These are phyloP conservation scores for Penicillium sp. DNA, from an alignment of 2,329 filamentous ascomycete genomes.

Conservation along the genomic window DNA sequence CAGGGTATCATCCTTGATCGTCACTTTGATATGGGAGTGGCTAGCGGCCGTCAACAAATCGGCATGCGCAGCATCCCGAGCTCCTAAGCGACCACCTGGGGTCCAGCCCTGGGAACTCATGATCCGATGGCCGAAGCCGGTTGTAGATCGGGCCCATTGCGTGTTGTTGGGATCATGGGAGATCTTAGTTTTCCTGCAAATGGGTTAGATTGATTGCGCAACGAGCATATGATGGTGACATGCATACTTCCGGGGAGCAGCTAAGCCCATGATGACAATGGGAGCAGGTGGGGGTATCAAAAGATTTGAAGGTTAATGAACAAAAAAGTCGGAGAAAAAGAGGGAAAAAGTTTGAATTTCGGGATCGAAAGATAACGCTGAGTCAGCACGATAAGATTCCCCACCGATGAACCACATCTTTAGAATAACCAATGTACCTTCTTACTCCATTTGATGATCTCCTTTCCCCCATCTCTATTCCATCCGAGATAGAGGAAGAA, in stretches of 20 bases:
- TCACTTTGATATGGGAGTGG: conserved; percentile 79
- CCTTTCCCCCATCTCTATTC: background rate
- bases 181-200: conserved; percentile 65
- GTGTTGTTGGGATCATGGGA: conserved; percentile 94
- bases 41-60: conserved; percentile 77
- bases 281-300: background rate
- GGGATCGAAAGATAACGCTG: conserved; percentile 9
- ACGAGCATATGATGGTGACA: background rate
- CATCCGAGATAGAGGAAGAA: background rate
- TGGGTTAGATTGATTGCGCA: conserved; percentile 1
- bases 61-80: conserved; percentile 71
- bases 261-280: conserved; percentile 62
- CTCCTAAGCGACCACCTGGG: conserved; percentile 80
- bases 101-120: conserved; percentile 88
- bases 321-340: background rate
- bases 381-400: conserved; percentile 24
- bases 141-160: conserved; percentile 80
- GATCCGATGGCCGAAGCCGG: conserved; percentile 85
- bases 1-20: conserved; percentile 86
- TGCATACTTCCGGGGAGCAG: conserved; percentile 65
- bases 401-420: background rate
- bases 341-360: conserved; percentile 8
- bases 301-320: background rate
- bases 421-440: background rate
- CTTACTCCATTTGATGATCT: background rate